Evolutionary conservation across 2,329 filamentous ascomycete species (phyloP).

Genomic region (Paecilomyces variotii): DNA sequence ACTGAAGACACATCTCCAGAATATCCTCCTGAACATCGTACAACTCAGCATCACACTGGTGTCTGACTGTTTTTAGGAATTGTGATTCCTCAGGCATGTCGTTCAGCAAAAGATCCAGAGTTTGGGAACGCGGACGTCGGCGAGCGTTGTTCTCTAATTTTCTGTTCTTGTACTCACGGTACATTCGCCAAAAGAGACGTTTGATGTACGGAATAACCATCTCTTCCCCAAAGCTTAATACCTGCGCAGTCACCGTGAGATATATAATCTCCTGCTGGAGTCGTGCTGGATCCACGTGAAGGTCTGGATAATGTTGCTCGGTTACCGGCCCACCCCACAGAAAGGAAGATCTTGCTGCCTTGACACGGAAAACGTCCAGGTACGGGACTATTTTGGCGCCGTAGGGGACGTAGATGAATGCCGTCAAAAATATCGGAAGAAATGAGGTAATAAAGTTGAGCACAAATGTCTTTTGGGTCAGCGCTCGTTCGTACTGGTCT

Average conservation of each 20-base stretch:
- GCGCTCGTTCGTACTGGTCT: slow-evolving; percentile 71
- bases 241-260: slow-evolving; percentile 87
- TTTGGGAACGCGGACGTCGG: slow-evolving; percentile 18
- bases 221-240: slow-evolving; percentile 81
- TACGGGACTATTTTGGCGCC: slow-evolving; percentile 76
- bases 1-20: slow-evolving; percentile 87
- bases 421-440: slow-evolving; percentile 81
- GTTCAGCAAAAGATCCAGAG: slow-evolving; percentile 44
- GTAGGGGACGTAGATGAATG: slow-evolving; percentile 92
- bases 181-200: slow-evolving; percentile 67
- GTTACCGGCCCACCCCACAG: slow-evolving; percentile 52
- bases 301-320: slow-evolving; percentile 62
- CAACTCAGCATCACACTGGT: slow-evolving; percentile 69
- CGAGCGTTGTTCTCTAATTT: slow-evolving; percentile 13
- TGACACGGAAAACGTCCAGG: slow-evolving; percentile 70
- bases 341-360: slow-evolving; percentile 19
- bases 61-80: slow-evolving; percentile 73
- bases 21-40: slow-evolving; percentile 94
- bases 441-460: slow-evolving; percentile 97
- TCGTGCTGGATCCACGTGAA: slow-evolving; percentile 73
- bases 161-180: slow-evolving; percentile 30
- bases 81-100: slow-evolving; percentile 70
- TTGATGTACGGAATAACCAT: slow-evolving; percentile 79
- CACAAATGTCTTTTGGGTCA: slow-evolving; percentile 90
- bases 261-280: slow-evolving; percentile 91